phyloP scores from a whole-genome alignment of 2,329 filamentous ascomycete species.

The Aspergillus brasiliensis region DNA sequence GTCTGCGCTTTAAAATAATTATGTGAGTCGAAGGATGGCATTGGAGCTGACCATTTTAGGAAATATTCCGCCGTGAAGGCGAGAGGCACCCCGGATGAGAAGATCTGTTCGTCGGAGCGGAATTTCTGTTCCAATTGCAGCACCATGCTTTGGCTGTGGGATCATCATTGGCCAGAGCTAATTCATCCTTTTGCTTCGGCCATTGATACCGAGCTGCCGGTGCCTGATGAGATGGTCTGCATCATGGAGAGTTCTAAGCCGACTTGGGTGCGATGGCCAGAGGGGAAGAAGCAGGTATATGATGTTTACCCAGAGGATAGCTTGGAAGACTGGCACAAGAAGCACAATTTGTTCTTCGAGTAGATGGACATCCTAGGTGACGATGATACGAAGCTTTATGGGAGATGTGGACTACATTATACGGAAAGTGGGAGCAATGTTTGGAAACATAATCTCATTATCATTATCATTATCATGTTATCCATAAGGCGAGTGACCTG shows the following conservation, averaged over 20 bases:
- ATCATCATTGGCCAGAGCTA: constrained; percentile 50
- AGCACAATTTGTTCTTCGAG: constrained; percentile 39
- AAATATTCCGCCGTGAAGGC: constrained; percentile 51
- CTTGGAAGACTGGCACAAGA: constrained; percentile 52
- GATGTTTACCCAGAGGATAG: constrained; percentile 42
- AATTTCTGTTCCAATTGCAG: constrained; percentile 53
- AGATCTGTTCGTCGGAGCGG: constrained; percentile 46
- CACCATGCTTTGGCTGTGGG: constrained; percentile 52
- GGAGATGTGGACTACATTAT: constrained; percentile 6
- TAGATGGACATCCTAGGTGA: background rate
- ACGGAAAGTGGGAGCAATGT: background rate
- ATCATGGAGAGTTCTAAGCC: constrained; percentile 49
- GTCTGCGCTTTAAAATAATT: background rate
- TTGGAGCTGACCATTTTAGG: constrained; percentile 19
- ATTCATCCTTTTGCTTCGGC: constrained; percentile 54
- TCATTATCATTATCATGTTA: background rate
- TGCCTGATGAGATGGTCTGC: constrained; percentile 52
- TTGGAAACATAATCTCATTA: background rate
- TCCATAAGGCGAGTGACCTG: background rate
- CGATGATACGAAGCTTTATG: background rate
- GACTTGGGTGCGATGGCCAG: constrained; percentile 50
- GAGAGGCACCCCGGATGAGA: constrained; percentile 43
- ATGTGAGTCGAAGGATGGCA: background rate
- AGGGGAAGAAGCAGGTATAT: constrained; percentile 49
- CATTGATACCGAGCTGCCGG: constrained; percentile 50